phyloP scores from a whole-genome alignment of 805 yeast genomes.

The Starmerella ratchasimensis region DNA sequence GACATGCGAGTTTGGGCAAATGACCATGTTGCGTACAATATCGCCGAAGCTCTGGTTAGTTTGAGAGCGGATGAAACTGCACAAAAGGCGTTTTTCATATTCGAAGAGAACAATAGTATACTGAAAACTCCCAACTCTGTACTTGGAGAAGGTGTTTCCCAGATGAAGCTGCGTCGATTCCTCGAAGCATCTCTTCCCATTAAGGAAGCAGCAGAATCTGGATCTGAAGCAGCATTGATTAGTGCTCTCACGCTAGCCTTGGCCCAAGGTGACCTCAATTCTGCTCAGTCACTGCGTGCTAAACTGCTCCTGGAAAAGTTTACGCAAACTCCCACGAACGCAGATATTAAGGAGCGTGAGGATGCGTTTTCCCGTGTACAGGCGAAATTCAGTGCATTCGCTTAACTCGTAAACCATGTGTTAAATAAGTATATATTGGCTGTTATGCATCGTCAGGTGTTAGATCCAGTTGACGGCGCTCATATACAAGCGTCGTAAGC shows the following conservation, averaged over 20 bases:
- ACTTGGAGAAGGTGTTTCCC: conserved; percentile 54
- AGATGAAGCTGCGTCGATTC: conserved; percentile 61
- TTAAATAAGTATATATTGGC: no score
- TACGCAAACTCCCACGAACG: conserved; percentile 37
- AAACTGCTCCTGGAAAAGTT: conserved; percentile 33
- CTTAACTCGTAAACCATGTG: no score
- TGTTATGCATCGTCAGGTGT: no score
- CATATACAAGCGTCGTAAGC: no score
- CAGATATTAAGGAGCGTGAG: conserved; percentile 47
- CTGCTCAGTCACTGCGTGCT: conserved; percentile 6
- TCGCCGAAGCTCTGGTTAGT: conserved; percentile 62
- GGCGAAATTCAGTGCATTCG: conserved; percentile 20
- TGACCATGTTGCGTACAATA: conserved; percentile 64
- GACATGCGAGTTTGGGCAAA: conserved; percentile 38
- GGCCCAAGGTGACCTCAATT: conserved; percentile 33
- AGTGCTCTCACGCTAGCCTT: conserved; percentile 52
- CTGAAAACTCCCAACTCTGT: conserved; percentile 38
- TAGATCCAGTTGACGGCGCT: no score
- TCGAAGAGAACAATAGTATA: conserved; percentile 47
- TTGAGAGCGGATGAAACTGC: conserved; percentile 28
- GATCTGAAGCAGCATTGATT: conserved; percentile 35
- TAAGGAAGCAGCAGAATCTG: conserved; percentile 28
- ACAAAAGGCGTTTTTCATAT: conserved; percentile 32
- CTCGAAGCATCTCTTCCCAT: conserved; percentile 65
- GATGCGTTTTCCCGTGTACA: conserved; percentile 53